Evolutionary conservation across 2,329 filamentous ascomycete genomes (phyloP).

Genomic region (Diplocarpon mali): DNA sequence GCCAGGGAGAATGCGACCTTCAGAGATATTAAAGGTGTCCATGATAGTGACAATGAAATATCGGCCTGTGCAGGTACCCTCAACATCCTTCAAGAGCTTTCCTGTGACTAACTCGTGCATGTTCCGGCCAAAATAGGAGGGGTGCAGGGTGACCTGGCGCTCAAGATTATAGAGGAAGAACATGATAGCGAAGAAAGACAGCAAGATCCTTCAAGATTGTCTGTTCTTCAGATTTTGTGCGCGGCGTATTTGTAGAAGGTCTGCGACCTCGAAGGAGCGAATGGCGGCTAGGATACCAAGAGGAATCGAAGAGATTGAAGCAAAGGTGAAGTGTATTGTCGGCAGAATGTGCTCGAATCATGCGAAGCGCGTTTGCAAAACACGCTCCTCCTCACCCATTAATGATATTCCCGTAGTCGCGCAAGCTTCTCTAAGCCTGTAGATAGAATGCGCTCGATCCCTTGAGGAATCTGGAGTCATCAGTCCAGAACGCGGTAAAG

Average conservation of each 20-base stretch:
- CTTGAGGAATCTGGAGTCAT: conserved; percentile 20
- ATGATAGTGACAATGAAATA: conserved; percentile 98
- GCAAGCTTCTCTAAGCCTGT: conserved; percentile 7
- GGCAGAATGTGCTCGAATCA: conserved; percentile 6
- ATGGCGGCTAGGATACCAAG: neutral
- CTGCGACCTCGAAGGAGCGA: neutral
- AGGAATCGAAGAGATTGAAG: conserved; percentile 5
- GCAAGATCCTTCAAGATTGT: neutral
- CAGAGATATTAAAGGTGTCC: conserved; percentile 89
- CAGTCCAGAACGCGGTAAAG: conserved; percentile 22
- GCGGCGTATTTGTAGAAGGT: neutral
- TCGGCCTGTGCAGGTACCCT: conserved; percentile 88
- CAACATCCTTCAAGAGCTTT: conserved; percentile 83
- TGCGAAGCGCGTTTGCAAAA: conserved; percentile 5
- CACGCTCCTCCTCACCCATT: conserved; percentile 14
- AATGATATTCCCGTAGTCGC: conserved; percentile 13
- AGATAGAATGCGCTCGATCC: conserved; percentile 19
- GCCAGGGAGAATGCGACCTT: conserved; percentile 83
- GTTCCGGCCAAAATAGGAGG: conserved; percentile 90
- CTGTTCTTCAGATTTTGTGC: neutral
- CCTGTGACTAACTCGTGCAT: conserved; percentile 86
- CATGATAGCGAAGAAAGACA: no score
- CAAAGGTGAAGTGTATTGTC: conserved; percentile 7
- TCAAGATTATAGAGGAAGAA: conserved; percentile 98
- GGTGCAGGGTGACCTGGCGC: conserved; percentile 87